phyloP scores from a whole-genome alignment of 2,329 filamentous ascomycete species.

The Alternaria panax region DNA sequence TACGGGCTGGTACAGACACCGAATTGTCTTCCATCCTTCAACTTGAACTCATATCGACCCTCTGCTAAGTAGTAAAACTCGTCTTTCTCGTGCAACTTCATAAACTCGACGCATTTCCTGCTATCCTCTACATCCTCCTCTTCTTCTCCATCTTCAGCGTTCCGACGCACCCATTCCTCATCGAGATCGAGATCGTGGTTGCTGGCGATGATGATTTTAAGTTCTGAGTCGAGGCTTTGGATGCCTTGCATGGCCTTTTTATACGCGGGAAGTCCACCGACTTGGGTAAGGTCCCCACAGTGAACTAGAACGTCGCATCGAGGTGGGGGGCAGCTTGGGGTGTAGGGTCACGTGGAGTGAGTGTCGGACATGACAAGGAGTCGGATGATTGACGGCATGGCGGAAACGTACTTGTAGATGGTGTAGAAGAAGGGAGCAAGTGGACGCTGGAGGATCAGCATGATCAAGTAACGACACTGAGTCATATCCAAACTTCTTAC shows the following conservation, averaged over 20 bases:
- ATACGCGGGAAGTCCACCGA: background rate
- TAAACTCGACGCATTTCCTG: background rate
- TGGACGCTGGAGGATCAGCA: background rate
- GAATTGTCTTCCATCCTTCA: background rate
- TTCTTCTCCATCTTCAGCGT: background rate
- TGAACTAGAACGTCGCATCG: background rate
- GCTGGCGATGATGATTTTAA: background rate
- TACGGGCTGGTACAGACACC: background rate
- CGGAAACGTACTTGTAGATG: background rate
- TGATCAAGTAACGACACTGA: background rate
- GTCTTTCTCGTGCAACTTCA: background rate
- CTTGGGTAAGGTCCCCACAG: background rate
- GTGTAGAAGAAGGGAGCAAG: background rate
- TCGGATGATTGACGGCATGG: background rate
- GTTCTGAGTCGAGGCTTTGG: background rate
- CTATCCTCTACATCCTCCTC: background rate
- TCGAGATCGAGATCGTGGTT: slow-evolving; percentile 4
- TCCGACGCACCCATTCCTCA: background rate
- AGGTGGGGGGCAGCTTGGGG: background rate
- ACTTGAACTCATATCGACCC: background rate
- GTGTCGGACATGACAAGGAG: background rate
- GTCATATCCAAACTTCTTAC: background rate
- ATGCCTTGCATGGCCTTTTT: background rate
- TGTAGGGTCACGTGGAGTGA: background rate
- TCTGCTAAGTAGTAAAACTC: background rate